A percentile compares a stretch with the other conserved stretches of the same genome.
Evolutionary conservation across 2,329 filamentous ascomycete genomes (phyloP).

Genomic region (Alternaria sp.): DNA sequence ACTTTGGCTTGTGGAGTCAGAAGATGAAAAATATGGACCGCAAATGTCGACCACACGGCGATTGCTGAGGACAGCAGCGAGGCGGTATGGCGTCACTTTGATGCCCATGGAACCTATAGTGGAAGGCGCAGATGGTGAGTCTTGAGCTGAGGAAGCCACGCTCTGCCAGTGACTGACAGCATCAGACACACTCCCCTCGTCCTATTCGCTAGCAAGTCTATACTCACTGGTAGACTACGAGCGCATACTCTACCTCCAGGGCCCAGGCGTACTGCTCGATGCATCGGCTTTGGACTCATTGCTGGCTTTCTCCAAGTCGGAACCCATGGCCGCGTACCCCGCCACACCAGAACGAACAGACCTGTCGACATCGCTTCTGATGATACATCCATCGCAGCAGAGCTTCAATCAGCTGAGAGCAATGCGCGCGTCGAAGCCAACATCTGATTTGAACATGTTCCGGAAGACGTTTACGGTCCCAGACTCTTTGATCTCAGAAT

Average conservation of each 20-base stretch:
- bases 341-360: slow-evolving; percentile 41
- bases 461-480: slow-evolving; percentile 42
- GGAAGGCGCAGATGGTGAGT: slow-evolving; percentile 45
- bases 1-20: slow-evolving; percentile 45
- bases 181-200: slow-evolving; percentile 43
- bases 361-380: slow-evolving; percentile 50
- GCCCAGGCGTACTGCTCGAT: slow-evolving; percentile 57
- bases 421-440: slow-evolving; percentile 33
- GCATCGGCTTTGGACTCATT: slow-evolving; percentile 57
- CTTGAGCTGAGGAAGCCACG: background rate
- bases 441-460: slow-evolving; percentile 47
- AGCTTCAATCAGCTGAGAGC: slow-evolving; percentile 44
- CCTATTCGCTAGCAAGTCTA: slow-evolving; percentile 57
- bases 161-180: slow-evolving; percentile 11
- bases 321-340: slow-evolving; percentile 48
- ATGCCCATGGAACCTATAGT: slow-evolving; percentile 54
- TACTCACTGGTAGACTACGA: slow-evolving; percentile 58
- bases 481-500: slow-evolving; percentile 49
- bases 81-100: slow-evolving; percentile 57
- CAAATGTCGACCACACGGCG: slow-evolving; percentile 56
- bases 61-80: slow-evolving; percentile 56
- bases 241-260: slow-evolving; percentile 55
- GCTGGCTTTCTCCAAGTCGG: slow-evolving; percentile 52
- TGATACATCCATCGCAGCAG: slow-evolving; percentile 48
- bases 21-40: slow-evolving; percentile 51